Evolutionary conservation across 176 grass and related monocot genomes (phyloP).

Genomic region (Coix lacrymajobi): DNA sequence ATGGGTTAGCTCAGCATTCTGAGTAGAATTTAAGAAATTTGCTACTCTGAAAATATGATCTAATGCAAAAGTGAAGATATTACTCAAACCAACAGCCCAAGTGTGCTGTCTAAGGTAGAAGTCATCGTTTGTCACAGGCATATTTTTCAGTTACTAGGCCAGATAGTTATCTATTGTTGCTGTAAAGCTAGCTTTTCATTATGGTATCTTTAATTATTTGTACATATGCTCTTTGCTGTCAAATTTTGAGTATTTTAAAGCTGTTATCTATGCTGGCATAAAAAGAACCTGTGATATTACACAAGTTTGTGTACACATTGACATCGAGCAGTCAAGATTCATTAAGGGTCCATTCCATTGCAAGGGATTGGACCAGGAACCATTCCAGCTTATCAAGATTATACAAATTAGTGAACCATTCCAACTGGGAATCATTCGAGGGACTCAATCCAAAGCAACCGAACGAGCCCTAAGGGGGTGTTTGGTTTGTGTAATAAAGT

Average conservation of each 20-base stretch:
- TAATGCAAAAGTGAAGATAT: not conserved
- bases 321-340: not conserved
- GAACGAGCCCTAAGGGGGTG: not conserved
- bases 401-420: too few relatives aligned
- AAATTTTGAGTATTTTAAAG: not conserved
- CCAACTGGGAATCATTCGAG: too few relatives aligned
- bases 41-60: not conserved
- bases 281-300: not conserved
- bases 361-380: too few relatives aligned
- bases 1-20: not conserved
- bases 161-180: not conserved
- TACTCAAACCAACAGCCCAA: not conserved
- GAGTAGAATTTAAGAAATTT: not conserved
- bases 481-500: not conserved
- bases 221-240: not conserved
- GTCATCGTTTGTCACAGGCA: not conserved
- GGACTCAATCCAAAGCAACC: too few relatives aligned
- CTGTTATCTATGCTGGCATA: not conserved
- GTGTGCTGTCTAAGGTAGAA: not conserved
- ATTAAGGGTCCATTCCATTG: too few relatives aligned
- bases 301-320: not conserved
- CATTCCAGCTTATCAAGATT: too few relatives aligned
- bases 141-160: not conserved
- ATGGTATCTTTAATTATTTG: not conserved
- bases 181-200: not conserved